A percentile compares a stretch with the other conserved stretches of the same genome.
Evolutionary conservation across 2,329 filamentous ascomycete genomes (phyloP).

Genomic region (Didymella sp.): DNA sequence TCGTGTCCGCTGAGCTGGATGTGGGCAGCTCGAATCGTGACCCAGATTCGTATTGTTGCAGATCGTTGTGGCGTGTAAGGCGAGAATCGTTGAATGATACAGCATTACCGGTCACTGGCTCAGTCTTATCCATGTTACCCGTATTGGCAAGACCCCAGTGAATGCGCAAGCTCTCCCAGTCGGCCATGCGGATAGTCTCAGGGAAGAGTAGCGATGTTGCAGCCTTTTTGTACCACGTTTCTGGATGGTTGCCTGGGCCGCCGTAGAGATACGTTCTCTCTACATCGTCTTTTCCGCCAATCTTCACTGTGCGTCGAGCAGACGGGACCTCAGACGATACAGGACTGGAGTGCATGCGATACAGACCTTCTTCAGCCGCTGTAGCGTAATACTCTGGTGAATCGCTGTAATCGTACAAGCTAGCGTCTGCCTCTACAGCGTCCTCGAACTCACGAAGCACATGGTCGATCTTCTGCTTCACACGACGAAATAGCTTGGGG

Average conservation of each 20-base stretch:
- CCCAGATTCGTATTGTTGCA: constrained; percentile 36
- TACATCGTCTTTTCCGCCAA: neutral
- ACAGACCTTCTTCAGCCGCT: neutral
- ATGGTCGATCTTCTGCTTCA: constrained; percentile 30
- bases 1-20: neutral
- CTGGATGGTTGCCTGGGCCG: constrained; percentile 30
- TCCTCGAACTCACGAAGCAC: constrained; percentile 26
- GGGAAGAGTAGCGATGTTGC: constrained; percentile 37
- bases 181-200: constrained; percentile 37
- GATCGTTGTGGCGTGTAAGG: constrained; percentile 18
- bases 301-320: neutral
- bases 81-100: constrained; percentile 26
- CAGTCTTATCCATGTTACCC: constrained; percentile 14
- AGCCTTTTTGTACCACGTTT: constrained; percentile 32
- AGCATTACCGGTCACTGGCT: constrained; percentile 18
- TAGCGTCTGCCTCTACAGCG: constrained; percentile 14
- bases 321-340: neutral
- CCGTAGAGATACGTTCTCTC: constrained; percentile 36
- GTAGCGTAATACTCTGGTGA: constrained; percentile 13
- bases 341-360: neutral
- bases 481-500: constrained; percentile 27
- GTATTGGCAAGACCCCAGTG: constrained; percentile 32
- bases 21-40: constrained; percentile 39
- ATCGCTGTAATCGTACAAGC: constrained; percentile 15
- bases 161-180: constrained; percentile 42